Evolutionary conservation across 2,329 filamentous ascomycete genomes (phyloP).

Genomic region (Colletotrichum horii): DNA sequence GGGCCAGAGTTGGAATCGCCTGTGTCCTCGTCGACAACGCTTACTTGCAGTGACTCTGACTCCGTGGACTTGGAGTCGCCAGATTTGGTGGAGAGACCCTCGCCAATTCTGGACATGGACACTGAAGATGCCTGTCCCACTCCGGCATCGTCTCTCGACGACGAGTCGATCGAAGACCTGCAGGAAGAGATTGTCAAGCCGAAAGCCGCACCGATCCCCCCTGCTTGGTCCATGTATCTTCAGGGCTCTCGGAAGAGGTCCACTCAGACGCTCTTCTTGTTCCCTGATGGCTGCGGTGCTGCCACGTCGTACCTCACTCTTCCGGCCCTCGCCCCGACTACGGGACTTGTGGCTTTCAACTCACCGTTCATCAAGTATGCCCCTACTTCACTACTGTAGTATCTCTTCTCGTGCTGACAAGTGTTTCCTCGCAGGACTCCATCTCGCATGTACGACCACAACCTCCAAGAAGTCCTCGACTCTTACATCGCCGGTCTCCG

Average conservation of each 20-base stretch:
- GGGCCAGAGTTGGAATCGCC: neutral
- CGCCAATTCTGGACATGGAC: neutral
- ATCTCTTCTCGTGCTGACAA: neutral
- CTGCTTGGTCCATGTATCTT: neutral
- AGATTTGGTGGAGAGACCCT: neutral
- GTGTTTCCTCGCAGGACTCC: conserved; percentile 44
- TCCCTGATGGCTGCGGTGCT: neutral
- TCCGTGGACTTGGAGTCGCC: neutral
- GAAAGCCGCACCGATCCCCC: neutral
- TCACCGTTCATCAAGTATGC: neutral
- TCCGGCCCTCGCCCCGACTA: neutral
- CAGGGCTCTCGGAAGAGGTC: neutral
- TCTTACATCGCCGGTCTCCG: neutral
- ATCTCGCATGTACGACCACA: neutral
- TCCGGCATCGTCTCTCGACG: neutral
- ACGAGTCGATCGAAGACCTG: neutral
- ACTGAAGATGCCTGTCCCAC: neutral
- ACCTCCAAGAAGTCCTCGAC: neutral
- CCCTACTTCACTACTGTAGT: fast-evolving
- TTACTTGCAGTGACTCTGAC: neutral
- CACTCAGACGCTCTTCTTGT: neutral
- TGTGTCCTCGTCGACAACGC: neutral
- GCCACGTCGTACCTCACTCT: neutral
- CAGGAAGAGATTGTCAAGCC: neutral
- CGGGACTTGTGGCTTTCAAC: neutral